phyloP scores from a whole-genome alignment of 805 yeast species.

The Cyberlindnera mrakii region DNA sequence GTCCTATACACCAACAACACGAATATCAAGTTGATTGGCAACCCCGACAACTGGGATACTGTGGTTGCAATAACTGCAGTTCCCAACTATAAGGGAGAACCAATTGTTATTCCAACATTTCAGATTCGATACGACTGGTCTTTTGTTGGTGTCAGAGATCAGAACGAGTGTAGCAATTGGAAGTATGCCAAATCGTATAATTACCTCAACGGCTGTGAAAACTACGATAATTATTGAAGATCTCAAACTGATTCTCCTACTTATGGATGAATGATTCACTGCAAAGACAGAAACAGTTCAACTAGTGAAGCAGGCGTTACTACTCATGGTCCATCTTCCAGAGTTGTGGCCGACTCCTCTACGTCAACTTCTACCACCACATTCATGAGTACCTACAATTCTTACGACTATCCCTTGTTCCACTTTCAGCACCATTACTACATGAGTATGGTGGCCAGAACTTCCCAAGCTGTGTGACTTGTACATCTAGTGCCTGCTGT shows the following conservation, averaged over 20 bases:
- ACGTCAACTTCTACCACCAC: neutral
- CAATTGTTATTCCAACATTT: conserved; percentile 9
- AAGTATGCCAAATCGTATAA: conserved; percentile 16
- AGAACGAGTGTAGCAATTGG: conserved; percentile 16
- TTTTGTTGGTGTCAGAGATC: no score
- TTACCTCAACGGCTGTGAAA: conserved; percentile 18
- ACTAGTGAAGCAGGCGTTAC: conserved; percentile 6
- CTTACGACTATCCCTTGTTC: no score
- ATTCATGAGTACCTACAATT: neutral
- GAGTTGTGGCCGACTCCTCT: neutral
- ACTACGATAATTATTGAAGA: conserved; percentile 15
- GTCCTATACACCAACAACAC: conserved; percentile 11
- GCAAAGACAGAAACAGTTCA: neutral
- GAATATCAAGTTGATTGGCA: conserved; percentile 2
- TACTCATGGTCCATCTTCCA: neutral
- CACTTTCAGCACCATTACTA: neutral
- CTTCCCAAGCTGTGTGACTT: conserved; percentile 7
- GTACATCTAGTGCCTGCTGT: conserved; percentile 11
- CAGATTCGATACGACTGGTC: conserved; percentile 21
- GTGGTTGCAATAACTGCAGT: conserved; percentile 1
- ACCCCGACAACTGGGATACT: conserved; percentile 10
- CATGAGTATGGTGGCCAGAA: conserved; percentile 15
- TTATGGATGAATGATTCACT: conserved; percentile 20
- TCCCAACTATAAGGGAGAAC: conserved; percentile 2
- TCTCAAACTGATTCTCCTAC: conserved; percentile 17